A percentile compares a stretch with the other conserved stretches of the same genome.
Evolutionary conservation across 2,329 filamentous ascomycete species (phyloP).

Genomic region (Epichloe sp.): DNA sequence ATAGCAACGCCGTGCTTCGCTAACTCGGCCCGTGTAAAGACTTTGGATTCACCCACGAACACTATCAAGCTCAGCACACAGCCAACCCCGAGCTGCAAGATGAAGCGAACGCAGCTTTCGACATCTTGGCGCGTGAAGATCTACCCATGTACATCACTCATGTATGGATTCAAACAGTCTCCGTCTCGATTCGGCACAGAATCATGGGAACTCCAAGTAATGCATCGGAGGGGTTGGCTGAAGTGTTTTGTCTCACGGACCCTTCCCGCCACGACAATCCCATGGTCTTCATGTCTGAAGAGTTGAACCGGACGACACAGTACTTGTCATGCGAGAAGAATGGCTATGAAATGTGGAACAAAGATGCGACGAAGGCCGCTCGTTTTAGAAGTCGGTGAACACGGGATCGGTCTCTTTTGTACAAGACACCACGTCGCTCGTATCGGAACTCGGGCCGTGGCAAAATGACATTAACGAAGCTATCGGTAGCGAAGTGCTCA

Average conservation of each 20-base stretch:
- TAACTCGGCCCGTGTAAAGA: conserved; percentile 5
- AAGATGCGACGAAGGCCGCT: too few relatives aligned
- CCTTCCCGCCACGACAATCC: conserved; percentile 59
- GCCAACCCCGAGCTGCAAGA: conserved; percentile 45
- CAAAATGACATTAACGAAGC: too few relatives aligned
- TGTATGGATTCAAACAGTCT: conserved; percentile 54
- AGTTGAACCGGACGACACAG: conserved; percentile 60
- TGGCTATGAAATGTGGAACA: too few relatives aligned
- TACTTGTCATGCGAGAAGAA: conserved; percentile 17
- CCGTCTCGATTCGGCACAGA: conserved; percentile 49
- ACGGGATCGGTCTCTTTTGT: too few relatives aligned
- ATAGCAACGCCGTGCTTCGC: conserved; percentile 44
- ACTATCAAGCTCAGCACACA: conserved; percentile 21
- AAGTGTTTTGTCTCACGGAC: conserved; percentile 66
- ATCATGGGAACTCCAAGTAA: conserved; percentile 55
- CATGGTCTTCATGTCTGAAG: conserved; percentile 64
- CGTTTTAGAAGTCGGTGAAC: too few relatives aligned
- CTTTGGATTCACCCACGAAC: conserved; percentile 8
- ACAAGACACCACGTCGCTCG: too few relatives aligned
- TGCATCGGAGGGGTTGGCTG: conserved; percentile 55
- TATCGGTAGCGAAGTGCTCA: too few relatives aligned
- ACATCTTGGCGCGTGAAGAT: conserved; percentile 50
- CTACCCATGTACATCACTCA: conserved; percentile 59
- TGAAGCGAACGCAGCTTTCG: conserved; percentile 50
- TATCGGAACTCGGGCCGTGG: too few relatives aligned